These are phyloP conservation scores for Terfezia boudieri DNA, from an alignment of 495 filamentous ascomycete genomes.

Conservation along the genomic window DNA sequence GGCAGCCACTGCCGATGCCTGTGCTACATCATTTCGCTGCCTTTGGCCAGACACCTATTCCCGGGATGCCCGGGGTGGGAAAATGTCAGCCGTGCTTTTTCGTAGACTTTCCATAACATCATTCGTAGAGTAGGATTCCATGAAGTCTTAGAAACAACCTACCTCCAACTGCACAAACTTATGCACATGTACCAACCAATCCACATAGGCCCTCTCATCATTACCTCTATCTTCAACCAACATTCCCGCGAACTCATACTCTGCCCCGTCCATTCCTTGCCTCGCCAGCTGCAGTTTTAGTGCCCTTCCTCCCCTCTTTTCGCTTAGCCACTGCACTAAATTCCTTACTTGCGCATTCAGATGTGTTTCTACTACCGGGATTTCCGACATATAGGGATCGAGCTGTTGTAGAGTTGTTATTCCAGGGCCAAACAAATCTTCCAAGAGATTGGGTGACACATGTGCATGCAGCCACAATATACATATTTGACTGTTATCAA, in stretches of 20 bases:
- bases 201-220: slow-evolving; percentile 91
- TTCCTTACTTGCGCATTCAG: slow-evolving; percentile 91
- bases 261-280: slow-evolving; percentile 82
- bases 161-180: slow-evolving; percentile 78
- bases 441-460: slow-evolving; percentile 54
- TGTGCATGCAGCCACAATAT: slow-evolving; percentile 78
- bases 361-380: slow-evolving; percentile 67
- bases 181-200: slow-evolving; percentile 94
- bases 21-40: slow-evolving; percentile 27
- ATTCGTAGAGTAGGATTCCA: neutral
- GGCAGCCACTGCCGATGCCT: slow-evolving; percentile 45
- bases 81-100: slow-evolving; percentile 3
- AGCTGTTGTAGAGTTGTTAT: slow-evolving; percentile 47
- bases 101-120: slow-evolving; percentile 1
- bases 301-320: slow-evolving; percentile 63
- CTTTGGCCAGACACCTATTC: slow-evolving; percentile 1
- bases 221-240: slow-evolving; percentile 91
- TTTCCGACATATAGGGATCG: slow-evolving; percentile 55
- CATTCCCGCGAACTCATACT: slow-evolving; percentile 84
- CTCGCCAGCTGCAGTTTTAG: slow-evolving; percentile 75
- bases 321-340: slow-evolving; percentile 64
- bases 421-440: slow-evolving; percentile 72
- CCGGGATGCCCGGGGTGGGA: slow-evolving; percentile 4
- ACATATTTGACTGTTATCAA: slow-evolving; percentile 88
- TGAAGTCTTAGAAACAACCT: slow-evolving; percentile 12